These are phyloP conservation scores for Picea engelmannii DNA, from an alignment of 83 land plant species.

Conservation along the genomic window DNA sequence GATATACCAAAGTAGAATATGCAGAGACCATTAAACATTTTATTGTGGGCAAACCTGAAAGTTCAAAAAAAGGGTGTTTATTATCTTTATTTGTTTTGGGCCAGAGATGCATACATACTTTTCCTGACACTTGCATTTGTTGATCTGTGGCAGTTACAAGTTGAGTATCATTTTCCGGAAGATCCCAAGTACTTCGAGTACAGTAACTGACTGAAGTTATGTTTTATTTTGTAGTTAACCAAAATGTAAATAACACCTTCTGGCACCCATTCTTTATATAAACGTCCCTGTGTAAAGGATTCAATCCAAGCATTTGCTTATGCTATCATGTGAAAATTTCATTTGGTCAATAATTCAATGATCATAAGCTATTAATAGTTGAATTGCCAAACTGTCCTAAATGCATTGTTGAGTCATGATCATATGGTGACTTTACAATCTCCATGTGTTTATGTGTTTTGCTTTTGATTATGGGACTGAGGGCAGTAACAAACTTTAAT, in stretches of 20 bases:
- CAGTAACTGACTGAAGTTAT: slow-evolving; percentile 16
- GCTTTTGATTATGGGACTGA: too few relatives aligned
- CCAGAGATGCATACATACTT: background rate
- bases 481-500: too few relatives aligned
- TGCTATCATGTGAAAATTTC: too few relatives aligned
- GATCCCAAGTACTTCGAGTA: slow-evolving; percentile 19
- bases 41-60: background rate
- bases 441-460: too few relatives aligned
- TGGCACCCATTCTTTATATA: slow-evolving; percentile 10
- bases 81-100: slow-evolving; percentile 1
- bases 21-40: background rate
- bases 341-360: too few relatives aligned
- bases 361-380: too few relatives aligned
- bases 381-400: too few relatives aligned
- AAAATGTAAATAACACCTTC: slow-evolving; percentile 11
- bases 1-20: too few relatives aligned
- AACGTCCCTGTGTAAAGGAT: too few relatives aligned
- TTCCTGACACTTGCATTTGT: slow-evolving; percentile 4
- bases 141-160: slow-evolving; percentile 22
- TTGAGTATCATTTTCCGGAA: slow-evolving; percentile 19
- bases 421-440: too few relatives aligned
- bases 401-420: too few relatives aligned
- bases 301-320: too few relatives aligned
- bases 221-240: slow-evolving; percentile 3
- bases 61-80: background rate